Percentiles rank a stretch among this genome's conserved stretches.
These are phyloP conservation scores for Solanum sitiens DNA, from an alignment of 257 asterid genomes.

Conservation along the genomic window DNA sequence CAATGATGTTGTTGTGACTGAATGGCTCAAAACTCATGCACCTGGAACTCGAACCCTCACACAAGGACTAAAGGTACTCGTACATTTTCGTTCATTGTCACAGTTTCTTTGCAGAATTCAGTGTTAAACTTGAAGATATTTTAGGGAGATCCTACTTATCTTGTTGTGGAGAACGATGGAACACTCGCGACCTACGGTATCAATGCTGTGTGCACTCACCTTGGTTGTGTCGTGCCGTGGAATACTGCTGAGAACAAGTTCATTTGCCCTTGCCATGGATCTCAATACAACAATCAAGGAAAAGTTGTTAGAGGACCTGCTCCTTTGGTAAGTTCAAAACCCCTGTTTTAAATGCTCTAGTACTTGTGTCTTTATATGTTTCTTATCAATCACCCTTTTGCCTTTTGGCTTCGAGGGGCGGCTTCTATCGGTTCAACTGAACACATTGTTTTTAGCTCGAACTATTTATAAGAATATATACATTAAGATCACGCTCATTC, in stretches of 20 bases:
- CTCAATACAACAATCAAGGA: slow-evolving; percentile 94
- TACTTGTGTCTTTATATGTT: not conserved
- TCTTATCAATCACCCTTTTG: not conserved
- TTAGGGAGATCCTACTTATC: slow-evolving; percentile 96
- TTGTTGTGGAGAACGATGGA: slow-evolving; percentile 81
- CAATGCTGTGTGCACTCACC: slow-evolving; percentile 92
- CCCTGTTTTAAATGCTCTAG: not conserved
- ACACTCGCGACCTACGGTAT: slow-evolving; percentile 87
- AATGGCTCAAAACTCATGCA: slow-evolving; percentile 63
- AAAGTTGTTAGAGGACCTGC: slow-evolving; percentile 94
- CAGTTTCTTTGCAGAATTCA: not conserved
- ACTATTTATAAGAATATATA: not conserved
- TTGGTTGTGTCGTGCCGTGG: slow-evolving; percentile 96
- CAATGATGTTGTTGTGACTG: slow-evolving; percentile 57
- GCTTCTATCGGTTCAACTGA: slow-evolving; percentile 1
- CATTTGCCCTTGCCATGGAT: slow-evolving; percentile 97
- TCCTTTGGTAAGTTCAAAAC: slow-evolving; percentile 53
- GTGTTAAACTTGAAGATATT: not conserved
- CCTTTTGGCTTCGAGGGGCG: not conserved
- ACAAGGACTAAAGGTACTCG: slow-evolving; percentile 75
- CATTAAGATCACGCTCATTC: not conserved
- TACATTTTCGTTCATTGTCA: not conserved
- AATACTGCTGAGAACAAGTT: slow-evolving; percentile 88
- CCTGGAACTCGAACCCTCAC: slow-evolving; percentile 91
- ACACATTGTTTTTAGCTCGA: slow-evolving; percentile 28